phyloP scores from a whole-genome alignment of 192 early-diverging fungal genomes.

The Rhizoclosmatium globosum region DNA sequence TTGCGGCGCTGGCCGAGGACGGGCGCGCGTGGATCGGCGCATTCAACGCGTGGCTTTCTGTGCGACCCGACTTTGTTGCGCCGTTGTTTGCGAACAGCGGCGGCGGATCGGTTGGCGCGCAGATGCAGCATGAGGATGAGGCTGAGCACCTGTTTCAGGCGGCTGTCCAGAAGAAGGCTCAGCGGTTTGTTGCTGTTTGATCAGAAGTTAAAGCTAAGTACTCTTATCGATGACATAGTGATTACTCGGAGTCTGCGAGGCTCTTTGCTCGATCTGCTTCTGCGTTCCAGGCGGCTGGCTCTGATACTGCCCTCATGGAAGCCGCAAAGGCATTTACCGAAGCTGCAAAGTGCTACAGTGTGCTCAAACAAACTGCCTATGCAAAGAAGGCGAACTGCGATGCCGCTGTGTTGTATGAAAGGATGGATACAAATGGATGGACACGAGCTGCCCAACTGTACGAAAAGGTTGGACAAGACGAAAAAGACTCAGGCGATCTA shows the following conservation, averaged over 20 bases:
- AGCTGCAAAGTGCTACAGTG: constrained; percentile 32
- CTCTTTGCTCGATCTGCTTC: constrained; percentile 28
- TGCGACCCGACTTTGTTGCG: constrained; percentile 9
- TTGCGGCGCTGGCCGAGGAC: constrained; percentile 8
- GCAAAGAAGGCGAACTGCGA: background rate
- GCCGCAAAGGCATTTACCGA: constrained; percentile 15
- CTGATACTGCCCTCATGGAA: background rate
- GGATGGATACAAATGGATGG: background rate
- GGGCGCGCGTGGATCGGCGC: constrained; percentile 14
- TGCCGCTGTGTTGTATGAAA: constrained; percentile 10
- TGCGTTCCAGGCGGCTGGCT: background rate
- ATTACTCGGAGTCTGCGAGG: constrained; percentile 29
- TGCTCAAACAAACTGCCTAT: constrained; percentile 18
- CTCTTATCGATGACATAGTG: background rate
- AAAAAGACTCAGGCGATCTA: background rate
- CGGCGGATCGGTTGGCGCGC: background rate
- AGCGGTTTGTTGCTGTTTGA: background rate
- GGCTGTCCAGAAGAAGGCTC: constrained; percentile 16
- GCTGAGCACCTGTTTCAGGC: background rate
- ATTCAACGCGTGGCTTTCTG: constrained; percentile 13
- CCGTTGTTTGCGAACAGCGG: background rate
- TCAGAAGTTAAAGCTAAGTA: too few species aligned
- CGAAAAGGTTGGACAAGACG: constrained; percentile 3
- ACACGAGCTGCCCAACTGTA: constrained; percentile 24
- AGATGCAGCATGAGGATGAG: background rate